Evolutionary conservation across 305 asterid genomes (phyloP).

Genomic region (Petunia hybrid): DNA sequence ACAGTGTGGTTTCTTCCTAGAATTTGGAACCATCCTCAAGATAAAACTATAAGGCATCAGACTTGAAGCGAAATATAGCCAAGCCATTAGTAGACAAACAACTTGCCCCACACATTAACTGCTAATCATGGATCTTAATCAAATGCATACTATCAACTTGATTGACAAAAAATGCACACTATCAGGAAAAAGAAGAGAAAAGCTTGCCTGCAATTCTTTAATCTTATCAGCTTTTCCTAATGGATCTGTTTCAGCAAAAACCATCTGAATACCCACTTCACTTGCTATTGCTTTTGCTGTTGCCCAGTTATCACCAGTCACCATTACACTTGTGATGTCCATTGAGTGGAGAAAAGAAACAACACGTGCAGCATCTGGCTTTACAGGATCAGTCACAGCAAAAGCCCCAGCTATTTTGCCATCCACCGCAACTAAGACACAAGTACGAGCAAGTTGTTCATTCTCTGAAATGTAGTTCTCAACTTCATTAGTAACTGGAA

Average conservation of each 20-base stretch:
- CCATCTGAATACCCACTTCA: constrained; percentile 83
- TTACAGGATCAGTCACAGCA: constrained; percentile 92
- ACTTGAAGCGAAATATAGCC: not conserved
- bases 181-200: not conserved
- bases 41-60: not conserved
- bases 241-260: constrained; percentile 97
- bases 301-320: constrained; percentile 99
- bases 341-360: constrained; percentile 73
- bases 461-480: constrained; percentile 66
- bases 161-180: not conserved
- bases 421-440: constrained; percentile 81
- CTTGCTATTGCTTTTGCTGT: constrained; percentile 85
- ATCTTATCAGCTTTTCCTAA: constrained; percentile 93
- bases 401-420: constrained; percentile 82
- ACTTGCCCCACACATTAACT: not conserved
- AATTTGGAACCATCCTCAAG: not conserved
- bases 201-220: constrained; percentile 80
- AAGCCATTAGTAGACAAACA: not conserved
- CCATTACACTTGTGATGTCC: constrained; percentile 83
- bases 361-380: constrained; percentile 80
- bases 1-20: not conserved
- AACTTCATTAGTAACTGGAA: constrained; percentile 67
- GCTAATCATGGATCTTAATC: not conserved
- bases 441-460: constrained; percentile 85
- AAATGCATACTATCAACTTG: not conserved